phyloP scores from a whole-genome alignment of 306 rosid genomes.

The Arachis stenosperma region DNA sequence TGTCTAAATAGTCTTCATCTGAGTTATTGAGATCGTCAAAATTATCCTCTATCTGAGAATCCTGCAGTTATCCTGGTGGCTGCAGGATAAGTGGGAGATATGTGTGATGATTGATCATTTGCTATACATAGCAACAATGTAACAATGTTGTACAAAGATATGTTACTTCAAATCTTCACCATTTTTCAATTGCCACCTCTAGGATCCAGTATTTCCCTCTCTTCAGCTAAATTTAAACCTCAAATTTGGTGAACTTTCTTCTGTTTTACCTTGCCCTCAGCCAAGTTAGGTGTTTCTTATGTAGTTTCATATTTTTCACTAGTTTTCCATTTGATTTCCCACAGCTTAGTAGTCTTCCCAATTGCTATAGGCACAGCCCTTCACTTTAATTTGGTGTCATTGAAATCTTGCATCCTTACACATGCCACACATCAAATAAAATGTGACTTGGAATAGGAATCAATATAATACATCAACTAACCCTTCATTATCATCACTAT shows the following conservation, averaged over 20 bases:
- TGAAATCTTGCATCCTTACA: too few relatives aligned
- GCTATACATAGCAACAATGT: neutral
- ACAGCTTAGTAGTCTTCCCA: slow-evolving; percentile 54
- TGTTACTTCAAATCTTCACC: neutral
- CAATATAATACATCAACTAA: too few relatives aligned
- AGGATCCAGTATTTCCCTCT: neutral
- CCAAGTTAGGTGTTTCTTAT: slow-evolving; percentile 33
- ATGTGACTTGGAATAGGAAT: too few relatives aligned
- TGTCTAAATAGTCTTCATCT: too few relatives aligned
- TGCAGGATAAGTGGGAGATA: too few relatives aligned
- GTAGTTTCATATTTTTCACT: slow-evolving; percentile 35
- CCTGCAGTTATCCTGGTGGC: too few relatives aligned
- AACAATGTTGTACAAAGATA: neutral
- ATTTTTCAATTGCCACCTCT: neutral
- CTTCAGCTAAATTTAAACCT: neutral
- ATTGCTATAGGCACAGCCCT: slow-evolving; percentile 30
- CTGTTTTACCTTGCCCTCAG: slow-evolving; percentile 45
- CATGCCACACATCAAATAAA: too few relatives aligned
- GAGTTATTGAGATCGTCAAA: too few relatives aligned
- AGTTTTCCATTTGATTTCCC: slow-evolving; percentile 45
- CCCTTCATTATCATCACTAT: too few relatives aligned
- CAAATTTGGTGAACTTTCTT: neutral
- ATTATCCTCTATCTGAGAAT: too few relatives aligned
- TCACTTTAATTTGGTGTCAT: too few relatives aligned
- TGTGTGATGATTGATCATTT: neutral